These are phyloP conservation scores for Sphagnum contortum DNA, from an alignment of 225 moss, liverwort and hornwort genomes.

Conservation along the genomic window DNA sequence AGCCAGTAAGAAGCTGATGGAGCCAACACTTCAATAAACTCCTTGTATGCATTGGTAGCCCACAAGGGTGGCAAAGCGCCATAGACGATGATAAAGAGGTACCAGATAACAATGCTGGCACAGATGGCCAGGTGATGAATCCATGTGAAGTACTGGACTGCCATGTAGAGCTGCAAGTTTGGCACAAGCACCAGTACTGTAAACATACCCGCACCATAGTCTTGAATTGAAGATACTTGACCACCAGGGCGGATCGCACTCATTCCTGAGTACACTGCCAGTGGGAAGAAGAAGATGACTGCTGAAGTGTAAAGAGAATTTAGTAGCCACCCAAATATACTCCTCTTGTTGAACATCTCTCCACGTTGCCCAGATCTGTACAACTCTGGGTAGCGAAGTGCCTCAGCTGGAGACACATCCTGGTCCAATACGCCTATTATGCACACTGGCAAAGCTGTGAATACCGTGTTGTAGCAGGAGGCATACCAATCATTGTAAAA, in stretches of 20 bases:
- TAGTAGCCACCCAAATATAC: slow-evolving; percentile 26
- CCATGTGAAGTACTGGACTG: slow-evolving; percentile 54
- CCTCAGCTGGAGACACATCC: slow-evolving; percentile 46
- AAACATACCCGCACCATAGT: slow-evolving; percentile 53
- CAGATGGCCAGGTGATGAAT: slow-evolving; percentile 34
- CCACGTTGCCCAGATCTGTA: slow-evolving; percentile 50
- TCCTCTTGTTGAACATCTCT: slow-evolving; percentile 42
- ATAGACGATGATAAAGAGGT: slow-evolving; percentile 29
- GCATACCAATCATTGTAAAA: slow-evolving; percentile 72
- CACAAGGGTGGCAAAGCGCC: slow-evolving; percentile 22
- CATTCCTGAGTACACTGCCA: slow-evolving; percentile 11
- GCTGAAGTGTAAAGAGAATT: slow-evolving; percentile 49
- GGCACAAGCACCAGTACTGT: slow-evolving; percentile 49
- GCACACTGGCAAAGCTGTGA: slow-evolving; percentile 55
- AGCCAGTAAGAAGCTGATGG: slow-evolving; percentile 36
- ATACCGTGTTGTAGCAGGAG: slow-evolving; percentile 62
- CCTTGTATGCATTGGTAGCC: slow-evolving; percentile 18
- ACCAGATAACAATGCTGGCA: slow-evolving; percentile 34
- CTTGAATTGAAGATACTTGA: slow-evolving; percentile 37
- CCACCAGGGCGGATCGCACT: slow-evolving; percentile 37
- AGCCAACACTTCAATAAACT: slow-evolving; percentile 26
- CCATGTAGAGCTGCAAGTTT: slow-evolving; percentile 38
- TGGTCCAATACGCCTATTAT: slow-evolving; percentile 57
- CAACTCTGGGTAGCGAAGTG: slow-evolving; percentile 42
- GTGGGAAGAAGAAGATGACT: slow-evolving; percentile 55